Base-by-base conservation (phyloP, 805 yeast genomes). In the Schizosaccharomyces osmophilus region DNA sequence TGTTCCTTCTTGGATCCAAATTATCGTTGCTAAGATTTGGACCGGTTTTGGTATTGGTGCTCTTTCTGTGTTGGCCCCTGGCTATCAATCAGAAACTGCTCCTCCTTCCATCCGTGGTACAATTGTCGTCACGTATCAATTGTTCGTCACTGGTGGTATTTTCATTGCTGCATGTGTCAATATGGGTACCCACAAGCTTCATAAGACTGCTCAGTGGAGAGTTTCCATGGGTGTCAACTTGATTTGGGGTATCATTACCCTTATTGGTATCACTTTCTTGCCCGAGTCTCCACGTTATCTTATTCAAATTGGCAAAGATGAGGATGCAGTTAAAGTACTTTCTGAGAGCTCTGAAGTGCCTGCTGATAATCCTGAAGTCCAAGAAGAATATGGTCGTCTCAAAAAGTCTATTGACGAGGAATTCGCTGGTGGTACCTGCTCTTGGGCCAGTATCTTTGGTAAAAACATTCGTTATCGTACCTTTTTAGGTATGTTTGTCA, bases 41-140 rank as follows among this genome's bases (percentile, higher is more conserved):
- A 81, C 85, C 32, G 95, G 95, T 64, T 66, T 84, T 15, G 85
- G 85, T 63, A 86, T 86, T 63, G 95, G 95, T 65, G 81, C 82
- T 64, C 77, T 85, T 45, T 80, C 89, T 45, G 87, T 88, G 55
- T 77, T 82, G 63, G 85, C 83, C 36, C 89, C 93, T 60, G 73
- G 85, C 70, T 85, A 84, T 69, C 82, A 83, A 75, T 84, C 88
- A 43, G 87, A 85, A 70, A 82, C 85, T 48, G 79, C 87, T 31
- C 93, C 90, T 36, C 81, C 78, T 67, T 81, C 83, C 77, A 79
- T 84, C 61, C 78, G 94, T 74, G 94, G 94, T 66, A 79, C 87
- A 22, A 75, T 84, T 63, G 88, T 85, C 58, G 79, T 84, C 63
- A 77, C 84, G 22, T 85, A 83, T 70, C 93, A 85, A 71, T 78